Conservation (phyloP, 805 yeast species). For the Priceomyces castillae region DNA sequence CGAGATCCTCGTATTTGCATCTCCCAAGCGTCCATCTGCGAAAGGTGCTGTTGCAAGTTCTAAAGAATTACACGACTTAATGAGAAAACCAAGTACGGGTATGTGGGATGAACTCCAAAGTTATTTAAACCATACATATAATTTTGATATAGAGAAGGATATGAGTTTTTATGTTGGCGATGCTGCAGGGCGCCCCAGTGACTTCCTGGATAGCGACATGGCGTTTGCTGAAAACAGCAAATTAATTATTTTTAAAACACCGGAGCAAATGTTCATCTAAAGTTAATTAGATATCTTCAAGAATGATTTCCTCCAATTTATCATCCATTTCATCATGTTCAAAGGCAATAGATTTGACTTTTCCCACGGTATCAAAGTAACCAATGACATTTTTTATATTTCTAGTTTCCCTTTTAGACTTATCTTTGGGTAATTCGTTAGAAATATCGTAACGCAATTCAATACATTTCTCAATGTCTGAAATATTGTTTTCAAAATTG, state of each 20-base stretch:
- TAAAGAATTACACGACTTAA: conserved; percentile 31
- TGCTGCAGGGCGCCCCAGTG: conserved; percentile 84
- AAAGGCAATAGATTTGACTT: conserved; percentile 24
- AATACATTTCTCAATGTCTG: conserved; percentile 44
- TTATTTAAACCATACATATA: conserved; percentile 29
- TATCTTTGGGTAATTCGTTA: conserved; percentile 16
- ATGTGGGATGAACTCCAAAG: conserved; percentile 62
- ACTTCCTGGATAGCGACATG: conserved; percentile 78
- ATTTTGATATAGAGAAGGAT: conserved; percentile 34
- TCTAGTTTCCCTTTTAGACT: conserved; percentile 22
- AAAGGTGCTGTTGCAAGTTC: conserved; percentile 20
- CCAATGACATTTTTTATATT: conserved; percentile 48
- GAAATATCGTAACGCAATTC: conserved; percentile 30
- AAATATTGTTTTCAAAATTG: conserved; percentile 69
- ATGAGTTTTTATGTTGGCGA: conserved; percentile 82
- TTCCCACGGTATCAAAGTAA: conserved; percentile 67
- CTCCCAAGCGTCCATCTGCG: conserved; percentile 53
- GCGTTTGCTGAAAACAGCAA: conserved; percentile 61
- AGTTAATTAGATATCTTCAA: conserved; percentile 15
- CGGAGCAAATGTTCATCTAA: conserved; percentile 60
- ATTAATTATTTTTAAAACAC: conserved; percentile 54
- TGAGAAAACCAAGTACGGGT: conserved; percentile 76
- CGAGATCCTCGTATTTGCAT: conserved; percentile 52
- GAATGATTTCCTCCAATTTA: conserved; percentile 17
- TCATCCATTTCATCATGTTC: conserved; percentile 20